Evolutionary conservation across 192 early-diverging fungal genomes (phyloP), one percentile per base, ranked within the genome.

Genomic region (Linnemannia elongata): DNA sequence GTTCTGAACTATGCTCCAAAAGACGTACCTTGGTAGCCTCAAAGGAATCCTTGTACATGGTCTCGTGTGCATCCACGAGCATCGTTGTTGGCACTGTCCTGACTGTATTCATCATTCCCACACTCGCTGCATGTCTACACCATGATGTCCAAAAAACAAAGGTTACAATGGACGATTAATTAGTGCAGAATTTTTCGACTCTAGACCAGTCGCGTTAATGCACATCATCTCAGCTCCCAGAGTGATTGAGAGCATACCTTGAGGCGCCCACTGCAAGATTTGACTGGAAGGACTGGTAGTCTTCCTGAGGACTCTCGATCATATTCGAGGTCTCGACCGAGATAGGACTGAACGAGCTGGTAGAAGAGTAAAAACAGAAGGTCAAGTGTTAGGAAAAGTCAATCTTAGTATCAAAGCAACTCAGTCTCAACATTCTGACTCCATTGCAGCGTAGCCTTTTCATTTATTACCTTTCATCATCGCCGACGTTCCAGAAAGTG

Each of bases 231-330:
- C 22, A 2, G 22, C 22, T 72, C 18, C 18, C 6, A 20, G 17
- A 18, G 39, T 4, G 20, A 13, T 0, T 44, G 12, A 12, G 6
- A 30, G 27, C 4, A 6, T 78, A 87, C 85, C 85, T 71, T 42
- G 85, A 77, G 17, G 78, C 80, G 3, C 75, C 76, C 0, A 68
- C 12, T 15, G 85, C 85, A 15, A 87, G 76, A 42, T 87, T 87
- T 77, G 85, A 87, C 71, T 87, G 85, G 70, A 87, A 87, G 1
- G 85, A 87, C 27, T 87, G 85, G n/a, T 87, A 87, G 15, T 87
- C 85, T 33, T 87, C 85, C 10, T 87, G 85, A 20, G 85, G 85
- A 44, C 85, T 87, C 57, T 87, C 85, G 7, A 87, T 78, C 85
- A 87, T 87, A 42, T 87, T 87, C 10, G 85, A 87, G 20, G 78